Evolutionary conservation across 495 filamentous ascomycete species (phyloP).

Genomic region (Xylaria grammica): DNA sequence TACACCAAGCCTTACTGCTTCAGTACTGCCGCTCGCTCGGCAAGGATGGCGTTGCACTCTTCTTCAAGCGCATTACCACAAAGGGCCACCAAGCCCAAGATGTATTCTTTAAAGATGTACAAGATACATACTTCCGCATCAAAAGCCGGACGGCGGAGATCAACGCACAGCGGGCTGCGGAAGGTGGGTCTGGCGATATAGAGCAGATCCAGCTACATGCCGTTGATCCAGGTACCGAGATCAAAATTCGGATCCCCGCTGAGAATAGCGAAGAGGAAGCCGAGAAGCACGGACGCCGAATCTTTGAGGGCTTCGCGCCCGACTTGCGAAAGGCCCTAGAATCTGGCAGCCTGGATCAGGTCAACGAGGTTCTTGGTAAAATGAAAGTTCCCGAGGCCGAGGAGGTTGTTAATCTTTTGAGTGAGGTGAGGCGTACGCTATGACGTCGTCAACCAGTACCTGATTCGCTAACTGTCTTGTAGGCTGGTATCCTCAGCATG

Average conservation of each 20-base stretch:
- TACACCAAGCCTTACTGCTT: conserved; percentile 89
- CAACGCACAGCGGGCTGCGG: conserved; percentile 64
- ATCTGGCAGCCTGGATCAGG: conserved; percentile 85
- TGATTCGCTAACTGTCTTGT: neutral
- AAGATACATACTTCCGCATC: conserved; percentile 82
- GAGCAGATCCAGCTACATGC: conserved; percentile 98
- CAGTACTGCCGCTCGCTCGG: conserved; percentile 94
- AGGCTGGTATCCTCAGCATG: conserved; percentile 87
- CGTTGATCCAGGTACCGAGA: conserved; percentile 89
- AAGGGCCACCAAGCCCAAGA: conserved; percentile 88
- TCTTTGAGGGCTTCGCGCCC: conserved; percentile 84
- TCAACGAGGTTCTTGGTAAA: conserved; percentile 95
- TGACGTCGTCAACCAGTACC: neutral
- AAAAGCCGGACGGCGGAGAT: conserved; percentile 79
- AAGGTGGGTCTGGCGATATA: conserved; percentile 69
- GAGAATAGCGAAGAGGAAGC: conserved; percentile 66
- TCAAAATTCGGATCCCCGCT: conserved; percentile 83
- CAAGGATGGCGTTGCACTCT: conserved; percentile 84
- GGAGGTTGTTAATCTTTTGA: conserved; percentile 80
- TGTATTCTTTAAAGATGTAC: conserved; percentile 91
- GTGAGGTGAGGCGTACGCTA: conserved; percentile 62
- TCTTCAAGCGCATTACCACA: conserved; percentile 97
- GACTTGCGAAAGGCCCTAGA: conserved; percentile 82
- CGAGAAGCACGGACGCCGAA: conserved; percentile 67
- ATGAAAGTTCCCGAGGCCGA: conserved; percentile 95